Evolutionary conservation across 208 protist genomes (phyloP).

Genomic region (Crithidia mellificae): DNA sequence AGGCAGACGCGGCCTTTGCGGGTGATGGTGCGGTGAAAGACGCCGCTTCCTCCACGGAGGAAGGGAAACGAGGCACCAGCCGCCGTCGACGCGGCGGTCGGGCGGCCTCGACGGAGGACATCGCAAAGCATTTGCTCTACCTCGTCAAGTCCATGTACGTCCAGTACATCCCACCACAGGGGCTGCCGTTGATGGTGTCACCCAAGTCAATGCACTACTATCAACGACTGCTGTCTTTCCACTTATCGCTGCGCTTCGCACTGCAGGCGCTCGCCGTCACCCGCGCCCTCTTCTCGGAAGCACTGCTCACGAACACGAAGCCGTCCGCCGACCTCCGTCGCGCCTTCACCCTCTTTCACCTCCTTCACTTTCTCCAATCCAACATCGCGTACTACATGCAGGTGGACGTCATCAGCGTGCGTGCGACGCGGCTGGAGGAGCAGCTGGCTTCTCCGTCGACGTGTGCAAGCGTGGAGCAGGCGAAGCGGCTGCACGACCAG

Average conservation of each 20-base stretch:
- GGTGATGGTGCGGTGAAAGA: not conserved
- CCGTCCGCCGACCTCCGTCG: slow-evolving; percentile 67
- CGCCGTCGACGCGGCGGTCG: not conserved
- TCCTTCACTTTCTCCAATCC: slow-evolving; percentile 64
- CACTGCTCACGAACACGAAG: slow-evolving; percentile 54
- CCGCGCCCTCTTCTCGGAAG: slow-evolving; percentile 59
- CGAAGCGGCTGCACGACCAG: slow-evolving; percentile 68
- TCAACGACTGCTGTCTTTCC: slow-evolving; percentile 68
- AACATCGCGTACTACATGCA: slow-evolving; percentile 74
- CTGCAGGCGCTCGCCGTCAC: slow-evolving; percentile 60
- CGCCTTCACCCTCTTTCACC: slow-evolving; percentile 63
- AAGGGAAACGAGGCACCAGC: not conserved
- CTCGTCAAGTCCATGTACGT: slow-evolving; percentile 47
- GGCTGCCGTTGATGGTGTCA: slow-evolving; percentile 69
- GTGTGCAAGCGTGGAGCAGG: slow-evolving; percentile 75
- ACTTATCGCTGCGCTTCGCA: slow-evolving; percentile 64
- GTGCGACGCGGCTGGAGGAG: slow-evolving; percentile 43
- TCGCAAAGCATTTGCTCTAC: slow-evolving; percentile 49
- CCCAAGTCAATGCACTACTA: slow-evolving; percentile 75
- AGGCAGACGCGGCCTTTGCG: slow-evolving; percentile 27
- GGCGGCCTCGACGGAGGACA: slow-evolving; percentile 55
- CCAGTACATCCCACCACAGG: slow-evolving; percentile 48
- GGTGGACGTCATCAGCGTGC: slow-evolving; percentile 71
- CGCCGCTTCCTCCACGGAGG: not conserved
- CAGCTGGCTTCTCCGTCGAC: slow-evolving; percentile 30